Evolutionary conservation across 148 eudicot species (phyloP), one percentile per base, ranked within the genome.

Genomic region (Drosera capensis): DNA sequence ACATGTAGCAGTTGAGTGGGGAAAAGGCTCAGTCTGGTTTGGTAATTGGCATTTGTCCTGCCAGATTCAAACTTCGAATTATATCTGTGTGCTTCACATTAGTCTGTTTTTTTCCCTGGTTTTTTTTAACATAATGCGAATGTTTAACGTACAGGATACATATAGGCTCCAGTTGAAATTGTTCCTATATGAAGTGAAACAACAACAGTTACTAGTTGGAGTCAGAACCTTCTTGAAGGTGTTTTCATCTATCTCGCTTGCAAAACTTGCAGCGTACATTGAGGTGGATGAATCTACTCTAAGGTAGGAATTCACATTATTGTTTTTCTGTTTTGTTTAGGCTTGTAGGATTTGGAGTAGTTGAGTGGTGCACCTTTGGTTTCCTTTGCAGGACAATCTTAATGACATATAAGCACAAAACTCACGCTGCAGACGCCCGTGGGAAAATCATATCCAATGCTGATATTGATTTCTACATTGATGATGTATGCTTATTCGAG

Each of bases 361-460:
- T n/a, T n/a, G n/a, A n/a, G n/a, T n/a, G n/a, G n/a, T n/a, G n/a
- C n/a, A n/a, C n/a, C n/a, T n/a, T n/a, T n/a, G n/a, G n/a, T n/a
- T n/a, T n/a, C n/a, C n/a, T n/a, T 63, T 24, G 44, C 79, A 90
- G 99, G 76, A 74, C 94, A 20, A 81, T 90, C 48, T 72, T 90
- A 77, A 76, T 85, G 99, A 71, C 95, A 14, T 90, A 75, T 76
- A 90, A 90, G 71, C 99, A 90, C 72, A 90, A 90, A 62, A 81
- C 94, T 8, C 99, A 81, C 54, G 47, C 88, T 17, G 88, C 76
- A 56, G 82, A 66, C 44, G 65, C 77, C 40, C 85, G 85, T 46
- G 86, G 95, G 17, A 85, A 78, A 47, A 69, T 72, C 20, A 52
- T 79, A 51, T 81, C 94, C 46, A 90, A 90, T 58, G 95, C 95